phyloP scores from a whole-genome alignment of 2,329 filamentous ascomycete genomes.

The Ceratocystis alfenasii region DNA sequence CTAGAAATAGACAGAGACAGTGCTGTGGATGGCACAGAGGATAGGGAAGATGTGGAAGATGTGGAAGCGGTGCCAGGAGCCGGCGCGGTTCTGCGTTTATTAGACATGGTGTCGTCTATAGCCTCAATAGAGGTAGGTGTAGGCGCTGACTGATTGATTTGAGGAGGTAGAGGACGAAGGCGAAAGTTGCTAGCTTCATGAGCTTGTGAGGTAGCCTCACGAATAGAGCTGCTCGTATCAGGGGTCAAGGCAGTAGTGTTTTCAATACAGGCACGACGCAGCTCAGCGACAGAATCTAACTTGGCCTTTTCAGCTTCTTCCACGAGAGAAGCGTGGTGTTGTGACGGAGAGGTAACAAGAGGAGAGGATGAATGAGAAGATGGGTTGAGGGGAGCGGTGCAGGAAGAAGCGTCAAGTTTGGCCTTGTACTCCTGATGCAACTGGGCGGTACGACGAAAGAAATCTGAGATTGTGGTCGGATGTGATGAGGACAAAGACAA shows the following conservation, averaged over 20 bases:
- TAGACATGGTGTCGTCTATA: conserved; percentile 14
- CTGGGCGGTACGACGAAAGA: conserved; percentile 19
- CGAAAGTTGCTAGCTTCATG: conserved; percentile 7
- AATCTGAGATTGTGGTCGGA: conserved; percentile 15
- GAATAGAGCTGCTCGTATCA: conserved; percentile 32
- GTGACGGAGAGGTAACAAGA: conserved; percentile 7
- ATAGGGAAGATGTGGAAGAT: conserved; percentile 2
- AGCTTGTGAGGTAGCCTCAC: conserved; percentile 22
- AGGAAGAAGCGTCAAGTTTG: conserved; percentile 11
- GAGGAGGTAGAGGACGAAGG: conserved; percentile 15
- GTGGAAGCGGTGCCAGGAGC: conserved; percentile 9
- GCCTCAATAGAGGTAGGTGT: conserved; percentile 11
- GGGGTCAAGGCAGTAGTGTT: conserved; percentile 29
- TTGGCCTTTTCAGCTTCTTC: conserved; percentile 24
- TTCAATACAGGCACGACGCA: conserved; percentile 15
- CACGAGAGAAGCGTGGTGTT: neutral
- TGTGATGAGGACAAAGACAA: neutral
- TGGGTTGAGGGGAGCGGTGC: neutral
- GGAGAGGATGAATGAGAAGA: neutral
- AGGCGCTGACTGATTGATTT: neutral
- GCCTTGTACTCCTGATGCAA: conserved; percentile 16
- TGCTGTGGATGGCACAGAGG: neutral
- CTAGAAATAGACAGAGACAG: conserved; percentile 12
- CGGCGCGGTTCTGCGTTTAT: conserved; percentile 6
- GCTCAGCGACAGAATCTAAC: conserved; percentile 18